Conservation (phyloP, 805 yeast species). For the Dipodascus geniculatus region DNA sequence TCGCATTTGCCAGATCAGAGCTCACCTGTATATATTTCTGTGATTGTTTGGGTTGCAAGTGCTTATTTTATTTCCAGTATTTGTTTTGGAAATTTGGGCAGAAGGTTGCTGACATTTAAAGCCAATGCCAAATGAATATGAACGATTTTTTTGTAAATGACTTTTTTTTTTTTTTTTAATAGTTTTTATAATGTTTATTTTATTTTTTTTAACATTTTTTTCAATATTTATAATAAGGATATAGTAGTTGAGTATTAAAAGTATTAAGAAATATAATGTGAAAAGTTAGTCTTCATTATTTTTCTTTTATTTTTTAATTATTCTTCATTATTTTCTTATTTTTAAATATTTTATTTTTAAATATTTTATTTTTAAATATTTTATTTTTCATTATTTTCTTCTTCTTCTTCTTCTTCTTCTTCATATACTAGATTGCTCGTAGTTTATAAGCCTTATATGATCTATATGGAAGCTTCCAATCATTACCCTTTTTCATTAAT, state of each 20-base stretch:
- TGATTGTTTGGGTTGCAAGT: conserved; percentile 21
- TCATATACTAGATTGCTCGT: conserved; percentile 24
- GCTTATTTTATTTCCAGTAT: conserved; percentile 26
- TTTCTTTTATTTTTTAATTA: not conserved
- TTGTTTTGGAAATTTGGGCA: conserved; percentile 29
- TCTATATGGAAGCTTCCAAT: conserved; percentile 58
- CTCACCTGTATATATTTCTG: conserved; percentile 18
- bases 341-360: not conserved
- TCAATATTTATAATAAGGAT: too few species aligned
- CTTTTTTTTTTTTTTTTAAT: too few species aligned
- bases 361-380: not conserved
- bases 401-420: not conserved
- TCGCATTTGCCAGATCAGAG: conserved; percentile 12
- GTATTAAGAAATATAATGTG: not conserved
- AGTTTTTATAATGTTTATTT: not conserved
- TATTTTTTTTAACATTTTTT: not conserved
- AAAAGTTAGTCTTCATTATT: too few species aligned
- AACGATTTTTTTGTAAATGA: not conserved
- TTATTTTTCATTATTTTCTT: not conserved
- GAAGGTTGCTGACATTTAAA: conserved; percentile 20
- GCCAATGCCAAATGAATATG: not conserved
- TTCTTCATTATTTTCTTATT: not conserved
- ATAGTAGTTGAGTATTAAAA: not conserved
- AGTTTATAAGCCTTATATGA: conserved; percentile 38
- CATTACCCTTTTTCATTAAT: conserved; percentile 31